A percentile compares a stretch with the other conserved stretches of the same genome.
Evolutionary conservation across 257 asterid species (phyloP).

Genomic region (Solanum lycopersicoides): DNA sequence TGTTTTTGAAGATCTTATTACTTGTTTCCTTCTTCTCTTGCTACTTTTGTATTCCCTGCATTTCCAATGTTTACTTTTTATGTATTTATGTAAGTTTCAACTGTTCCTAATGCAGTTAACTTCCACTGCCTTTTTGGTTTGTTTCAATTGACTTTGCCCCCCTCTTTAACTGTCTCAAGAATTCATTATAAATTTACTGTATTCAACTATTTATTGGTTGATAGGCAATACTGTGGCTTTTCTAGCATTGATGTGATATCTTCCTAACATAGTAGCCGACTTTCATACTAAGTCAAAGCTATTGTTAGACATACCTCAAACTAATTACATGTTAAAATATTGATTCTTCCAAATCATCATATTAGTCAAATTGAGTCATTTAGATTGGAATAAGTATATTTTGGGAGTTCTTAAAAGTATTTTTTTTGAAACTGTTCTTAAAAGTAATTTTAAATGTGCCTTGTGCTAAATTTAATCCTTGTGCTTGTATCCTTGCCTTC

Average conservation of each 20-base stretch:
- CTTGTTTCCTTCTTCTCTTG: not conserved
- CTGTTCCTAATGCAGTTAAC: not conserved
- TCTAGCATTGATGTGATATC: not conserved
- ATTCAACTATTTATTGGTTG: not conserved
- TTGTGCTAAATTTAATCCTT: not conserved
- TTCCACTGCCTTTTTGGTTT: not conserved
- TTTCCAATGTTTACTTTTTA: not conserved
- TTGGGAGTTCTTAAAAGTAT: not conserved
- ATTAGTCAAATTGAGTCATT: not conserved
- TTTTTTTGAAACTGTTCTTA: not conserved
- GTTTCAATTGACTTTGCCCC: not conserved
- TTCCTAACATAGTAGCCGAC: not conserved
- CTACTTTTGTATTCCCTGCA: not conserved
- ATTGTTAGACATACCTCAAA: not conserved
- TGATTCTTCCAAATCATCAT: not conserved
- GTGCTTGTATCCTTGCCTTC: not conserved
- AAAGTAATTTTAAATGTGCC: not conserved
- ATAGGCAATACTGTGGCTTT: not conserved
- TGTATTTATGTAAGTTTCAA: not conserved
- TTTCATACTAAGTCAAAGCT: not conserved
- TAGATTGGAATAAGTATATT: not conserved
- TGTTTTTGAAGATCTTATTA: not conserved
- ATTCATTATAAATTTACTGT: not conserved
- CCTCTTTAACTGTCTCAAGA: not conserved
- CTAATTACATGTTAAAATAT: not conserved